These are phyloP conservation scores for Pleurotus sapidus DNA, from an alignment of 768 basidiomycete species.

Conservation along the genomic window DNA sequence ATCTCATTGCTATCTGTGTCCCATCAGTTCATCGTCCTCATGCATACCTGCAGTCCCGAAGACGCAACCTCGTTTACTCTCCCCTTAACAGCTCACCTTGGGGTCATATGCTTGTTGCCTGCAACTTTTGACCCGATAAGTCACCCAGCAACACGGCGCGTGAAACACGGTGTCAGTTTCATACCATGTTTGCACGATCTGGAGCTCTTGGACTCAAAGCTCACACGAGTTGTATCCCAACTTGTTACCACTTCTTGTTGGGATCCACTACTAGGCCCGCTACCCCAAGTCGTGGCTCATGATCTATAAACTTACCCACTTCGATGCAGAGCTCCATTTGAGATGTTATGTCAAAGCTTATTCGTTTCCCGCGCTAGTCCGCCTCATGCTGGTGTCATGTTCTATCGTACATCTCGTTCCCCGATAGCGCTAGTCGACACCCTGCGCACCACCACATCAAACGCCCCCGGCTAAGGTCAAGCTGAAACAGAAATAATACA, in stretches of 20 bases:
- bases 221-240: neutral
- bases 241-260: neutral
- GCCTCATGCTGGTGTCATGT: neutral
- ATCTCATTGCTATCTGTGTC: slow-evolving; percentile 1
- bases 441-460: too few species aligned
- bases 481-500: too few species aligned
- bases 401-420: neutral
- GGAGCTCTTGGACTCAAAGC: neutral
- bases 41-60: neutral
- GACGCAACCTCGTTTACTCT: too few species aligned
- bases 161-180: too few species aligned
- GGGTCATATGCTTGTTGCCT: too few species aligned
- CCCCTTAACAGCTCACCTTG: too few species aligned
- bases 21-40: slow-evolving; percentile 5
- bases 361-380: neutral
- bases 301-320: too few species aligned
- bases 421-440: neutral
- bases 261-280: neutral
- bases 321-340: neutral
- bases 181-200: too few species aligned
- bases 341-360: neutral
- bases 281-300: neutral
- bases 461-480: too few species aligned
- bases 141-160: too few species aligned
- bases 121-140: too few species aligned